These are phyloP conservation scores for Didymella exigua DNA, from an alignment of 2,329 filamentous ascomycete species.

Conservation along the genomic window DNA sequence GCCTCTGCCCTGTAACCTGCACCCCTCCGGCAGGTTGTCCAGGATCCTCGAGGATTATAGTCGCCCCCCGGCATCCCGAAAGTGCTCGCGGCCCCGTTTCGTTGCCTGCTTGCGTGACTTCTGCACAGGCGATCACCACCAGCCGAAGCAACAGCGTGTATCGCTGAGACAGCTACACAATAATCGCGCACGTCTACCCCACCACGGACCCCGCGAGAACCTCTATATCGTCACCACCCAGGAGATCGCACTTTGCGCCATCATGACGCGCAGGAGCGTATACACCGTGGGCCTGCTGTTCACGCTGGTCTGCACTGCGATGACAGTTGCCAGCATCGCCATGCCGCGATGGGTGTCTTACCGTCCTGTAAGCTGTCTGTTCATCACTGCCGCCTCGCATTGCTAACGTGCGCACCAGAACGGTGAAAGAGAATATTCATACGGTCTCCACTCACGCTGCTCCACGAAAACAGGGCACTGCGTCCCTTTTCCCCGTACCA, in stretches of 20 bases:
- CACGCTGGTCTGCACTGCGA: conserved; percentile 62
- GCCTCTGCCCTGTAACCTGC: conserved; percentile 13
- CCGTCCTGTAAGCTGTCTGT: conserved; percentile 48
- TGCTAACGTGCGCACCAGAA: conserved; percentile 29
- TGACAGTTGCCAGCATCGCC: conserved; percentile 72
- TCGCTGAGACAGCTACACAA: background rate
- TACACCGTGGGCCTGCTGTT: conserved; percentile 57
- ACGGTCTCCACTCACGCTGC: conserved; percentile 83
- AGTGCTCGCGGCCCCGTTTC: conserved; percentile 8
- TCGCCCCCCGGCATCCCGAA: conserved; percentile 2
- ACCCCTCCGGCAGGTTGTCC: conserved; percentile 11
- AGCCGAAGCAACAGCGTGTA: conserved; percentile 2
- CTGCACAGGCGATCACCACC: conserved; percentile 12
- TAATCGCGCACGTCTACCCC: conserved; percentile 9
- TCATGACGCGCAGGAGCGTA: conserved; percentile 56
- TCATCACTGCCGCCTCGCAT: background rate
- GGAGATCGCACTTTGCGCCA: conserved; percentile 7
- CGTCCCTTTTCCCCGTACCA: conserved; percentile 68
- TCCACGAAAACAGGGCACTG: conserved; percentile 70
- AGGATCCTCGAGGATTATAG: conserved; percentile 2
- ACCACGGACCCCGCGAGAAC: background rate
- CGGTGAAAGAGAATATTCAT: conserved; percentile 52
- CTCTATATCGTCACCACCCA: background rate
- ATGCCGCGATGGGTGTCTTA: conserved; percentile 75
- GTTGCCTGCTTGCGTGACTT: conserved; percentile 15